These are phyloP conservation scores for Dujonia santamariae DNA, from an alignment of 1,139 yeast species.

Conservation along the genomic window DNA sequence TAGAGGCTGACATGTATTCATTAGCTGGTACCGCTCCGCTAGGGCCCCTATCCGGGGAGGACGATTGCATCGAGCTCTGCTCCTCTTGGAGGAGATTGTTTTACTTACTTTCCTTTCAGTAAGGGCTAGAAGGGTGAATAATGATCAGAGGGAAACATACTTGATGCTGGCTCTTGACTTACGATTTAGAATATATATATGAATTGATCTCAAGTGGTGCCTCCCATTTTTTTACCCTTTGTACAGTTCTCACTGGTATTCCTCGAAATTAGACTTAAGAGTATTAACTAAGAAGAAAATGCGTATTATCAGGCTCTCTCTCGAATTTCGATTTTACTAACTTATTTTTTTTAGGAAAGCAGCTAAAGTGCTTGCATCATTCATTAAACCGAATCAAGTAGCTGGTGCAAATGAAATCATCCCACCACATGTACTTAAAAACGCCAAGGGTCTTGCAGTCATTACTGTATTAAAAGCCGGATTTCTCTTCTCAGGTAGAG, in stretches of 20 bases:
- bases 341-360: constrained; percentile 62
- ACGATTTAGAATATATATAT: too few species aligned
- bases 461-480: constrained; percentile 95
- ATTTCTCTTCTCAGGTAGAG: constrained; percentile 91
- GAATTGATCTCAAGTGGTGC: too few species aligned
- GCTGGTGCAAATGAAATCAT: constrained; percentile 88
- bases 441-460: constrained; percentile 90
- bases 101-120: too few species aligned
- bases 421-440: constrained; percentile 82
- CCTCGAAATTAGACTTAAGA: background rate
- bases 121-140: too few species aligned
- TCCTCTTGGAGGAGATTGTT: too few species aligned
- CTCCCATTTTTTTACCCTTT: background rate
- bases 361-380: constrained; percentile 87
- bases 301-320: too few species aligned
- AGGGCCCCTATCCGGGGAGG: too few species aligned
- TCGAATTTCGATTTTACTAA: constrained; percentile 4
- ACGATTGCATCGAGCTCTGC: too few species aligned
- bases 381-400: constrained; percentile 92
- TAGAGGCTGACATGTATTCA: too few species aligned
- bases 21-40: too few species aligned
- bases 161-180: too few species aligned
- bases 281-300: background rate
- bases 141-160: too few species aligned
- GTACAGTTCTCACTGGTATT: background rate